These are phyloP conservation scores for Protomyces inundatus DNA, from an alignment of 1,139 yeast genomes.

Conservation along the genomic window DNA sequence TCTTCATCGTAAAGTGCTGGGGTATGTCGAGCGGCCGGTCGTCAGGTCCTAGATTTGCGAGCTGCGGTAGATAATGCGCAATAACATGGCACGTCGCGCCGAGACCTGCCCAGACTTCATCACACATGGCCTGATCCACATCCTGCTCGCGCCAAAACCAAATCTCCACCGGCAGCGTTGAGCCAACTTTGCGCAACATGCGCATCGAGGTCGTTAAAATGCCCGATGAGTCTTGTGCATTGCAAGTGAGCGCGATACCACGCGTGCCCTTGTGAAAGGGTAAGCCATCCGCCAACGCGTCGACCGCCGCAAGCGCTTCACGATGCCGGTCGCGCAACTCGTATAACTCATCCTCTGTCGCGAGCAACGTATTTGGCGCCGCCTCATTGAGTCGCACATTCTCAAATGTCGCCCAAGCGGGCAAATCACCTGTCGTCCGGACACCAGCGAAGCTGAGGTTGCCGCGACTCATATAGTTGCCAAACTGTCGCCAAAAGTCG, in stretches of 20 bases:
- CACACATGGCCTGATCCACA: slow-evolving; percentile 2
- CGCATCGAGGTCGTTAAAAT: slow-evolving; percentile 8
- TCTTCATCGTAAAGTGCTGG: slow-evolving; percentile 54
- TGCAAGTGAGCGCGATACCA: slow-evolving; percentile 7
- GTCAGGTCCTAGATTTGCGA: neutral
- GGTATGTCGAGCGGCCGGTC: slow-evolving; percentile 9
- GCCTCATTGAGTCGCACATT: neutral
- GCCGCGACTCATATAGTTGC: neutral
- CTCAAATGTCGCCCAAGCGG: neutral
- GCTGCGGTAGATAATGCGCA: slow-evolving; percentile 49
- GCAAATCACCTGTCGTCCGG: neutral
- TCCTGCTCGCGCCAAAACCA: slow-evolving; percentile 13
- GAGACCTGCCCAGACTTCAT: slow-evolving; percentile 3
- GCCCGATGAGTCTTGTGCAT: neutral
- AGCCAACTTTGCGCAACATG: slow-evolving; percentile 14
- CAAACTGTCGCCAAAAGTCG: neutral
- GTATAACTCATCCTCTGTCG: neutral
- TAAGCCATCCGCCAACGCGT: neutral
- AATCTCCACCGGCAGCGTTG: slow-evolving; percentile 11
- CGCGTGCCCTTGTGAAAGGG: slow-evolving; percentile 12
- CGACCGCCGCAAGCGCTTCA: neutral
- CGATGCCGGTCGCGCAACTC: neutral
- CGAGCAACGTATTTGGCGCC: neutral
- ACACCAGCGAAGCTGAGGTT: neutral
- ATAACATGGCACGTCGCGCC: slow-evolving; percentile 37